Evolutionary conservation across 805 yeast species (phyloP), one percentile per base, ranked within the genome.

Genomic region (Saccharomycopsis lassenensis): DNA sequence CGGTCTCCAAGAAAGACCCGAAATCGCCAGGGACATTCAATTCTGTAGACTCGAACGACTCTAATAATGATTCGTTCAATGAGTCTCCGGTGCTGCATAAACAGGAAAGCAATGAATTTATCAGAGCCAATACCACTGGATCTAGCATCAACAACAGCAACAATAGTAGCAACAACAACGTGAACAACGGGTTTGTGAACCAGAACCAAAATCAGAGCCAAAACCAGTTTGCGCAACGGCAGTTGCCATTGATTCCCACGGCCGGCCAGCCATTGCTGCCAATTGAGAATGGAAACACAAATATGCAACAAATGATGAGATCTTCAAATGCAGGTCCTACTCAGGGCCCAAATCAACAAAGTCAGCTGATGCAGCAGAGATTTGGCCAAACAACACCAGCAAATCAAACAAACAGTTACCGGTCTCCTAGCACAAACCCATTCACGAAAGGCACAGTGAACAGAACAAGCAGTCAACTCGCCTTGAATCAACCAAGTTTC

Each of bases 401-500:
- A n/a, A n/a, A n/a, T n/a, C n/a, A n/a, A n/a, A n/a, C n/a, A n/a
- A n/a, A n/a, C n/a, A n/a, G n/a, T n/a, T n/a, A n/a, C n/a, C n/a
- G n/a, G n/a, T n/a, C n/a, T n/a, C n/a, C n/a, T n/a, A n/a, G n/a
- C n/a, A n/a, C n/a, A n/a, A n/a, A n/a, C n/a, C n/a, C n/a, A n/a
- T n/a, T n/a, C n/a, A n/a, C n/a, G n/a, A n/a, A n/a, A 19, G n/a
- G n/a, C n/a, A n/a, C n/a, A n/a, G n/a, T n/a, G n/a, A n/a, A n/a
- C n/a, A 48, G 39, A 7, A 19, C 14, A 22, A 11, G 7, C n/a
- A 3, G 17, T 14, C 25, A 16, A 18, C 32, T 31, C 17, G 22
- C 21, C 27, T 12, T 28, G 4, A 18, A 29, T 33, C 48, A 29
- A 43, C 51, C 17, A 24, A 50, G 46, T 26, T 47, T 52, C 26